Evolutionary conservation across 2,329 filamentous ascomycete genomes (phyloP).

Genomic region (Stagonosporopsis chrysanthemi): DNA sequence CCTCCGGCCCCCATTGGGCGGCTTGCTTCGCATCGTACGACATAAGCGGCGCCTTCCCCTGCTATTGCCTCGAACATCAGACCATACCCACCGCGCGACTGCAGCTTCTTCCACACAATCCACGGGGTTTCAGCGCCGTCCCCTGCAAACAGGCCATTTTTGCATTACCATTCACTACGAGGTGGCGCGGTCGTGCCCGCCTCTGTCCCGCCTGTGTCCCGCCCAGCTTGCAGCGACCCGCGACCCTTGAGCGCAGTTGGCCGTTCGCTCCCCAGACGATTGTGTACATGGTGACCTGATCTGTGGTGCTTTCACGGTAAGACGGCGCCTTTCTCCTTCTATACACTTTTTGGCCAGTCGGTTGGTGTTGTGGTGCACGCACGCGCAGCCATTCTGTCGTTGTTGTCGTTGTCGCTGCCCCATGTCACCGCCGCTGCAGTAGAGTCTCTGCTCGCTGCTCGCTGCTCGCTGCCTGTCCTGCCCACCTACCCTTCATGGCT

Average conservation of each 20-base stretch:
- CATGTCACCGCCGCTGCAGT: slow-evolving; percentile 13
- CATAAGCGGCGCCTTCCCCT: slow-evolving; percentile 3
- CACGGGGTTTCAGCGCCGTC: not conserved
- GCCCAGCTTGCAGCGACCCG: slow-evolving; percentile 5
- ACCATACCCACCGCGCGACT: slow-evolving; percentile 15
- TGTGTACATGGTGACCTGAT: slow-evolving; percentile 20
- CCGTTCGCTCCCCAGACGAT: not conserved
- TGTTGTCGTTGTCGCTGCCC: slow-evolving; percentile 1
- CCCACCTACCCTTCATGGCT: slow-evolving; percentile 27
- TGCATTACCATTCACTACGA: slow-evolving; percentile 10
- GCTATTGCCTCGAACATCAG: slow-evolving; percentile 5
- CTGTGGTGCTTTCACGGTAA: slow-evolving; percentile 18
- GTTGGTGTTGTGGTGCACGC: not conserved
- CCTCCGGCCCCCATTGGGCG: slow-evolving; percentile 3
- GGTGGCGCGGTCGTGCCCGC: slow-evolving; percentile 4
- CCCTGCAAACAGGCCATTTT: slow-evolving; percentile 14
- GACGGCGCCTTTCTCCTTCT: slow-evolving; percentile 17
- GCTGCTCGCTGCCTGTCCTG: not conserved
- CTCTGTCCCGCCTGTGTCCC: slow-evolving; percentile 1
- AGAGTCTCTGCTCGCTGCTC: slow-evolving; percentile 9
- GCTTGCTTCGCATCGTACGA: slow-evolving; percentile 15
- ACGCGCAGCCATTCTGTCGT: not conserved
- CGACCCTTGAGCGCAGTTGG: slow-evolving; percentile 9
- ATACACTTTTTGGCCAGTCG: not conserved
- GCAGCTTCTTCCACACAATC: slow-evolving; percentile 11